Percentiles rank a stretch among this genome's conserved stretches.
phyloP scores from a whole-genome alignment of 768 basidiomycete genomes.

The Mycena filopes region DNA sequence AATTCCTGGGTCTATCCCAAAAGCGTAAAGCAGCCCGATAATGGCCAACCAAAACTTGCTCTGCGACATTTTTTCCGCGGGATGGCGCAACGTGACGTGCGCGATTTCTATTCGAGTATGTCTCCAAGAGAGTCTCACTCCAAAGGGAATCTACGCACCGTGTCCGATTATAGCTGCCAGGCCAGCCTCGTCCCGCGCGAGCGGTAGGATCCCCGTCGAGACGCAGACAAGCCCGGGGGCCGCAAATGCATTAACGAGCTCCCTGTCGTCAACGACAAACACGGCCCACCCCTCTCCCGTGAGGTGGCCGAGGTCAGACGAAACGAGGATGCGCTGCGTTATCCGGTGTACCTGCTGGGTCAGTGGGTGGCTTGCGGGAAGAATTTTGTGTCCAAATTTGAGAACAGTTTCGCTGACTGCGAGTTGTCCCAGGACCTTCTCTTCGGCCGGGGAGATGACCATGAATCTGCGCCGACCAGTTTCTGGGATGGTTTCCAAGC shows the following conservation, averaged over 20 bases:
- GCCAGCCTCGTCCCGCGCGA: conserved; percentile 29
- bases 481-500: conserved; percentile 86
- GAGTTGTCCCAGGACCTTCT: conserved; percentile 54
- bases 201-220: conserved; percentile 32
- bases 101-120: conserved; percentile 72
- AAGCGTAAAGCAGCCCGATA: conserved; percentile 52
- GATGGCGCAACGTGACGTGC: conserved; percentile 68
- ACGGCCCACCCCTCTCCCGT: conserved; percentile 42
- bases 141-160: conserved; percentile 5
- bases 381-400: conserved; percentile 62
- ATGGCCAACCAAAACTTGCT: conserved; percentile 53
- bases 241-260: conserved; percentile 31
- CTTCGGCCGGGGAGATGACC: conserved; percentile 42
- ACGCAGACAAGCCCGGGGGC: conserved; percentile 30
- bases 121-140: not conserved
- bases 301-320: conserved; percentile 78
- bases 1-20: conserved; percentile 70
- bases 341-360: conserved; percentile 77
- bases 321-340: conserved; percentile 72
- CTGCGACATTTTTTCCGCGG: conserved; percentile 67
- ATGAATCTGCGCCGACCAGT: conserved; percentile 93
- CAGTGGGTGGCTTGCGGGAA: conserved; percentile 75
- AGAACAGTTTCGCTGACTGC: conserved; percentile 53
- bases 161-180: conserved; percentile 33
- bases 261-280: conserved; percentile 28